Evolutionary conservation across 2,329 filamentous ascomycete species (phyloP), one percentile per base, ranked within the genome.

Genomic region (Fonsecaea nubica): DNA sequence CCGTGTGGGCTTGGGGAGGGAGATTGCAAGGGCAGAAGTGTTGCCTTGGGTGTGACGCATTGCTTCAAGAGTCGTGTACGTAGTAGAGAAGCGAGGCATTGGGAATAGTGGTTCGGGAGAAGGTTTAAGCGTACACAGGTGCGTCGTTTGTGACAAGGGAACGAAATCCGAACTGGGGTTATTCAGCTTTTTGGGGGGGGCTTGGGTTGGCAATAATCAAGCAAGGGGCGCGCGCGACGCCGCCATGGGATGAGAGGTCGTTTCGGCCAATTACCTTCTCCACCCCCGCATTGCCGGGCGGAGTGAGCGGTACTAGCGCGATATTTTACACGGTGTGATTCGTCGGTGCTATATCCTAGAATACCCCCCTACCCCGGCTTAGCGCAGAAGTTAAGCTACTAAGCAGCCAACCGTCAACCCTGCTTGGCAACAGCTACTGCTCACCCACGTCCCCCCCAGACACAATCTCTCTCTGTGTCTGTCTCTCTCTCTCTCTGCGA

Each of bases 121-220:
- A 63, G 36, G 54, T 66, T 66, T 66, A 66, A 55, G 64, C 64
- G 50, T 63, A 63, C 64, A 32, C 25, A 1, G 6, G 21, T n/a
- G n/a, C 10, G 35, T 58, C 36, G 54, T 45, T 38, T 10, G 48
- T 40, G 21, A 30, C 63, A 53, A n/a, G 7, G 3, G 21, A 33
- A 32, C 35, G 33, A 42, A 10, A 36, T 58, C 8, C 18, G 18
- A 8, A 12, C 18, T n/a, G 45, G 45, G 45, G 45, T 50, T 25
- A 25, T 50, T 50, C 45, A 50, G 45, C 45, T 50, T 50, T 45
- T 1, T 6, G 7, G n/a, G n/a, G 40, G 18, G 42, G 18, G 18
- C n/a, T n/a, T n/a, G 18, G 45, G 45, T 25, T 50, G 45, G 45
- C 21, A 15, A 25, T 8, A 25, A 21, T 50, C 18, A 50, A 50